Percentiles rank a stretch among this genome's conserved stretches.
phyloP scores from a whole-genome alignment of 2,329 filamentous ascomycete species.

The Colletotrichum phormii region DNA sequence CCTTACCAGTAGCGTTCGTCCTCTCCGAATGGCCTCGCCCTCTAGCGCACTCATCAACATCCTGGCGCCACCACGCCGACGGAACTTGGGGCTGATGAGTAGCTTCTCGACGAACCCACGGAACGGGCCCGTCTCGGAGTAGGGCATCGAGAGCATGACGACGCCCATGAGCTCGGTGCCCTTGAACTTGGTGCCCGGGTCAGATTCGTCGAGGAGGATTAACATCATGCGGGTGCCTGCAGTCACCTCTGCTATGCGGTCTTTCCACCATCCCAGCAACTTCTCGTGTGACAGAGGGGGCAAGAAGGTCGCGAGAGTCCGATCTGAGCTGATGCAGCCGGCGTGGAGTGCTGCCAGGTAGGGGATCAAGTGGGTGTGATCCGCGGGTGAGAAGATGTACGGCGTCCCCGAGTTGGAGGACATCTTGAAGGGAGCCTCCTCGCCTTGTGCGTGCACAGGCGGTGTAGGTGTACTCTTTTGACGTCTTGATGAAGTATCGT shows the following conservation, averaged over 20 bases:
- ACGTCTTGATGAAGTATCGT: background rate
- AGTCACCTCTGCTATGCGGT: constrained; percentile 59
- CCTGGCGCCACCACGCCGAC: constrained; percentile 63
- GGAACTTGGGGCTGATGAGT: constrained; percentile 63
- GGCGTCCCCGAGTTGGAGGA: constrained; percentile 30
- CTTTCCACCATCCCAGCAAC: constrained; percentile 68
- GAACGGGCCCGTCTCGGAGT: constrained; percentile 67
- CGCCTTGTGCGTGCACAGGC: background rate
- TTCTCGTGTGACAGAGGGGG: constrained; percentile 68
- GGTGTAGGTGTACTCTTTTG: background rate
- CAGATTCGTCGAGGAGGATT: constrained; percentile 57
- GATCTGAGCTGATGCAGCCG: constrained; percentile 68
- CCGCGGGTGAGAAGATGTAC: constrained; percentile 54
- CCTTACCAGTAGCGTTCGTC: constrained; percentile 66
- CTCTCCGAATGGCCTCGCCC: constrained; percentile 59
- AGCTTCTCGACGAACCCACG: constrained; percentile 68
- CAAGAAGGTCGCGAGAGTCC: constrained; percentile 68
- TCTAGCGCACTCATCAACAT: constrained; percentile 67
- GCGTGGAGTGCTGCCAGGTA: constrained; percentile 70
- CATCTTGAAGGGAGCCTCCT: constrained; percentile 11
- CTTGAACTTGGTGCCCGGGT: constrained; percentile 48
- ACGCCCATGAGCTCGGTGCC: constrained; percentile 64
- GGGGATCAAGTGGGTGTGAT: constrained; percentile 64
- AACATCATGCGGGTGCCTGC: constrained; percentile 62
- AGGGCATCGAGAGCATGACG: constrained; percentile 64